A percentile compares a stretch with the other conserved stretches of the same genome.
Evolutionary conservation across 352 stramenopile genomes (phyloP).

Genomic region (Globisporangium parvum): DNA sequence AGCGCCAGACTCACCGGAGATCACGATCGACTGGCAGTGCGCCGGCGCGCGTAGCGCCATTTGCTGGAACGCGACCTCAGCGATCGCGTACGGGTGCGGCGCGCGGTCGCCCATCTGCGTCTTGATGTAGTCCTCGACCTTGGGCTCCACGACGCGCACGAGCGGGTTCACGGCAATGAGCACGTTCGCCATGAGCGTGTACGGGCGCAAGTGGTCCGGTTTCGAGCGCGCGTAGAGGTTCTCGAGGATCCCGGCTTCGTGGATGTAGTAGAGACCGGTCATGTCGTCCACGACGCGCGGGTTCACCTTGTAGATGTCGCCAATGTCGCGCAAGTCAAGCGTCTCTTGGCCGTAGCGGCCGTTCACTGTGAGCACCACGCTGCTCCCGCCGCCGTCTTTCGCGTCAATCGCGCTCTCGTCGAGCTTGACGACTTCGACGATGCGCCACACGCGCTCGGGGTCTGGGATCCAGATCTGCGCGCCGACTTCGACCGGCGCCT

Average conservation of each 20-base stretch:
- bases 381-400: constrained; percentile 38
- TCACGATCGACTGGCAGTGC: constrained; percentile 85
- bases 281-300: constrained; percentile 85
- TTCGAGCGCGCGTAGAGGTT: constrained; percentile 75
- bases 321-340: constrained; percentile 76
- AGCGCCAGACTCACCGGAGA: constrained; percentile 80
- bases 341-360: constrained; percentile 69
- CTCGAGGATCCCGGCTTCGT: constrained; percentile 81
- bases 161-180: constrained; percentile 85
- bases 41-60: constrained; percentile 76
- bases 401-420: constrained; percentile 5
- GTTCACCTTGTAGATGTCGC: constrained; percentile 84
- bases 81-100: constrained; percentile 78
- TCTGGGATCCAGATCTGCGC: constrained; percentile 86
- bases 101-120: constrained; percentile 83
- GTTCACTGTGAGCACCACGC: constrained; percentile 57
- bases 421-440: constrained; percentile 72
- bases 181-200: constrained; percentile 88
- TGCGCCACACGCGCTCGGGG: constrained; percentile 73
- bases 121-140: constrained; percentile 86
- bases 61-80: constrained; percentile 87
- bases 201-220: constrained; percentile 67
- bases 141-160: constrained; percentile 71
- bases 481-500: constrained; percentile 69
- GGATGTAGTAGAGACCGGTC: constrained; percentile 86